Evolutionary conservation across 139 green algal species (phyloP).

Genomic region (Microglena sp.): DNA sequence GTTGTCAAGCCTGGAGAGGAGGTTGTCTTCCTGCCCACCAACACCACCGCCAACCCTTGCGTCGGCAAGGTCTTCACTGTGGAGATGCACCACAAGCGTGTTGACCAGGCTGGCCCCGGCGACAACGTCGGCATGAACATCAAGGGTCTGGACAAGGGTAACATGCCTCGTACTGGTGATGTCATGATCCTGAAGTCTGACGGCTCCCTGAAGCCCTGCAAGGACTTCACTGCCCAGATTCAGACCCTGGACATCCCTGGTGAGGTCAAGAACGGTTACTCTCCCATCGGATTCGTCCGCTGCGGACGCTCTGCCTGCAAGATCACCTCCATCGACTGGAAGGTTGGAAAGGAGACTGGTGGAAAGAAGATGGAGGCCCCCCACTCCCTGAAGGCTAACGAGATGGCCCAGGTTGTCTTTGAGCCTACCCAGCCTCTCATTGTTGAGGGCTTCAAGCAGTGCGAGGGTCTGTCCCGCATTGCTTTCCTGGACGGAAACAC

Average conservation of each 20-base stretch:
- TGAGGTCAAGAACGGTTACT: conserved; percentile 87
- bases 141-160: conserved; percentile 90
- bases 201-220: conserved; percentile 62
- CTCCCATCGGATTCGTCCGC: conserved; percentile 82
- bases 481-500: conserved; percentile 89
- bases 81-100: conserved; percentile 99
- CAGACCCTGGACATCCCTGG: conserved; percentile 88
- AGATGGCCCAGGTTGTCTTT: conserved; percentile 66
- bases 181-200: conserved; percentile 90
- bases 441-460: conserved; percentile 83
- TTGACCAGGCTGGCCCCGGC: conserved; percentile 81
- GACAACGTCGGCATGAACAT: conserved; percentile 99
- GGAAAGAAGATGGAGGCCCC: conserved; percentile 84
- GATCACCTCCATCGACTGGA: conserved; percentile 75
- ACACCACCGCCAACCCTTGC: conserved; percentile 81
- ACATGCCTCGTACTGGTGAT: conserved; percentile 81
- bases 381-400: conserved; percentile 80
- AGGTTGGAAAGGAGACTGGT: conserved; percentile 88
- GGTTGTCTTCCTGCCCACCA: conserved; percentile 79
- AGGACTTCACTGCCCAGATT: conserved; percentile 83
- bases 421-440: conserved; percentile 76
- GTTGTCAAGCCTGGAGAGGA: conserved; percentile 88
- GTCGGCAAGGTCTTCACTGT: conserved; percentile 96
- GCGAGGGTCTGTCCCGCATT: conserved; percentile 84
- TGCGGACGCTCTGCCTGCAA: conserved; percentile 78